These are phyloP conservation scores for Testicularia cyperi DNA, from an alignment of 1,284 basidiomycete species.

Conservation along the genomic window DNA sequence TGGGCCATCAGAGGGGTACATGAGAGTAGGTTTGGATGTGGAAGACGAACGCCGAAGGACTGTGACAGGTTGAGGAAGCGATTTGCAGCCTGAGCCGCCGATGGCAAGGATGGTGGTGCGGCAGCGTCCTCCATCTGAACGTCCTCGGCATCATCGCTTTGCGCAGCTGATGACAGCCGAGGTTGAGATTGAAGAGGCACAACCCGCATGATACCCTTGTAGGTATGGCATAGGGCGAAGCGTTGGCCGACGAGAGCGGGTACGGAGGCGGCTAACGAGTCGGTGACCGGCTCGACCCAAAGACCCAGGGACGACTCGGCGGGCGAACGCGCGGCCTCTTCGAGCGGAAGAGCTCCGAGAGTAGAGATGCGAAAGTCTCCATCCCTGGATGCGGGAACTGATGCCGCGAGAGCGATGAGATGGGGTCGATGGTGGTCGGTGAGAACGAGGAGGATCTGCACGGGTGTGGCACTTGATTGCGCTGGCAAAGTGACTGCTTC, in stretches of 20 bases:
- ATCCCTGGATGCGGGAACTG: neutral
- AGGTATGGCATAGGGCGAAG: constrained; percentile 33
- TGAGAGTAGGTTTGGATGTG: constrained; percentile 47
- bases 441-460: constrained; percentile 31
- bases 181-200: too few species aligned
- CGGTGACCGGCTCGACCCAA: constrained; percentile 14
- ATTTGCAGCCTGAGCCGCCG: too few species aligned
- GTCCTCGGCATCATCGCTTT: too few species aligned
- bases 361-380: constrained; percentile 11
- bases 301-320: constrained; percentile 40
- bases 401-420: constrained; percentile 23
- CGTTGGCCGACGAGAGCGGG: constrained; percentile 9
- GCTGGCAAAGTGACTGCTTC: constrained; percentile 7
- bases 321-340: constrained; percentile 39
- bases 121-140: too few species aligned
- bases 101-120: neutral
- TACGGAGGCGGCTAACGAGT: too few species aligned
- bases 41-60: constrained; percentile 35
- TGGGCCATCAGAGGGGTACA: constrained; percentile 36
- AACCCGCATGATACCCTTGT: constrained; percentile 40
- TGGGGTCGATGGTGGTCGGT: constrained; percentile 47
- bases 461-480: neutral
- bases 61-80: constrained; percentile 14
- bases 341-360: constrained; percentile 25
- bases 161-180: constrained; percentile 1